Conservation (phyloP, 2,329 filamentous ascomycete species). For the Colletotrichum endophyticum region DNA sequence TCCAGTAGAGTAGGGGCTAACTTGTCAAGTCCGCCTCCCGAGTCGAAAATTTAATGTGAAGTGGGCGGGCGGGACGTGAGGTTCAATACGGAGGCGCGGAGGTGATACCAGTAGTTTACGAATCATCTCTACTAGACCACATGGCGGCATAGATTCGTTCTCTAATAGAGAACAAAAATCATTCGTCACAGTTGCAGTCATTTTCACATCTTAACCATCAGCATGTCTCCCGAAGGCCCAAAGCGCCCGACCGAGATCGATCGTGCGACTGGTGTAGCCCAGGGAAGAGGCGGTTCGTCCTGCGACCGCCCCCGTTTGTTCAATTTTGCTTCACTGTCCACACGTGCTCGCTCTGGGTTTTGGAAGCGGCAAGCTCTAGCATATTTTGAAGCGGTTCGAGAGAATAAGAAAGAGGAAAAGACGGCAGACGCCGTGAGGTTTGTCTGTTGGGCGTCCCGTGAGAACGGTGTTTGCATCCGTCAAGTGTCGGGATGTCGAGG, state of each 20-base stretch:
- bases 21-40: constrained; percentile 29
- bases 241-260: constrained; percentile 28
- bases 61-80: background rate
- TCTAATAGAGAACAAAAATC: background rate
- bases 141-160: no score
- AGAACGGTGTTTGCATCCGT: background rate
- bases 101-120: background rate
- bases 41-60: constrained; percentile 35
- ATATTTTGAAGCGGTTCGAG: constrained; percentile 58
- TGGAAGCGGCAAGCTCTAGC: constrained; percentile 70
- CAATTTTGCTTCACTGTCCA: constrained; percentile 73
- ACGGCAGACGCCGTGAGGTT: background rate
- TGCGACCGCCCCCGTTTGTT: constrained; percentile 37
- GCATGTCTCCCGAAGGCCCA: constrained; percentile 26
- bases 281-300: constrained; percentile 25
- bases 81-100: background rate
- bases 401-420: background rate
- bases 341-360: constrained; percentile 65
- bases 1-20: background rate
- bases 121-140: background rate
- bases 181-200: background rate
- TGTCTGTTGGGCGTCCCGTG: background rate
- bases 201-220: background rate
- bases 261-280: constrained; percentile 22
- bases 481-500: background rate